Percentiles rank a stretch among this genome's conserved stretches.
These are phyloP conservation scores for Malassezia slooffiae DNA, from an alignment of 1,284 basidiomycete species.

Conservation along the genomic window DNA sequence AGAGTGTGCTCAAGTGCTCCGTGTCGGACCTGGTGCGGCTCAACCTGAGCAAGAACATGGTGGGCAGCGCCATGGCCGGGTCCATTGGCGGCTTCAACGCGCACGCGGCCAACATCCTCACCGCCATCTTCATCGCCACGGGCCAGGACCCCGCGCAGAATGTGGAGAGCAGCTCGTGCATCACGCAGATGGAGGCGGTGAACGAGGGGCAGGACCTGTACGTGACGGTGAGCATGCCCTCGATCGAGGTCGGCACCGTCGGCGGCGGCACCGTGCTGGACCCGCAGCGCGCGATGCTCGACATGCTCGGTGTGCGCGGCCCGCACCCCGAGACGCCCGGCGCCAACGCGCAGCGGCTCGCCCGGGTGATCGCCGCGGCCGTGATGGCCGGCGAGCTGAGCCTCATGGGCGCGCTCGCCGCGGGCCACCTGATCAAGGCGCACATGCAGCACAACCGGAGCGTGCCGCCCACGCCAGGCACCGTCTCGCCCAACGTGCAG, in stretches of 20 bases:
- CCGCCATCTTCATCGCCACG: slow-evolving; percentile 83
- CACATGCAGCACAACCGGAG: slow-evolving; percentile 46
- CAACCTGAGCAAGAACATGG: slow-evolving; percentile 93
- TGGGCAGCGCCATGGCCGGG: slow-evolving; percentile 96
- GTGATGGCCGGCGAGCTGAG: slow-evolving; percentile 46
- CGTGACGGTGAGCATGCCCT: slow-evolving; percentile 44
- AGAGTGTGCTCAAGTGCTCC: slow-evolving; percentile 86
- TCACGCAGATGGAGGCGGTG: slow-evolving; percentile 91
- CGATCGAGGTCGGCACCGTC: slow-evolving; percentile 57
- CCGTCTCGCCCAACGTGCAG: slow-evolving; percentile 24
- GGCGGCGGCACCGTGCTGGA: slow-evolving; percentile 68
- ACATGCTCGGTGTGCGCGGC: slow-evolving; percentile 43
- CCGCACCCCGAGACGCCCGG: slow-evolving; percentile 37
- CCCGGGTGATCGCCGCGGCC: slow-evolving; percentile 42
- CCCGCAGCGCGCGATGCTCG: slow-evolving; percentile 42
- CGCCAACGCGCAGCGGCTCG: slow-evolving; percentile 43
- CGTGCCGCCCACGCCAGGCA: slow-evolving; percentile 39
- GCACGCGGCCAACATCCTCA: slow-evolving; percentile 93
- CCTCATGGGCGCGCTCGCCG: slow-evolving; percentile 41
- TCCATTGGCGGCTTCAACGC: slow-evolving; percentile 96
- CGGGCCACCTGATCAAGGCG: slow-evolving; percentile 44
- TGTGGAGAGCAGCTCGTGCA: slow-evolving; percentile 95
- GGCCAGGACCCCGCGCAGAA: slow-evolving; percentile 99
- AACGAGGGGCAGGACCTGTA: slow-evolving; percentile 84
- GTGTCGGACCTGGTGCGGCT: slow-evolving; percentile 80